A percentile compares a stretch with the other conserved stretches of the same genome.
Conservation (phyloP, 163 green algal species). For the Prototheca cutis region DNA sequence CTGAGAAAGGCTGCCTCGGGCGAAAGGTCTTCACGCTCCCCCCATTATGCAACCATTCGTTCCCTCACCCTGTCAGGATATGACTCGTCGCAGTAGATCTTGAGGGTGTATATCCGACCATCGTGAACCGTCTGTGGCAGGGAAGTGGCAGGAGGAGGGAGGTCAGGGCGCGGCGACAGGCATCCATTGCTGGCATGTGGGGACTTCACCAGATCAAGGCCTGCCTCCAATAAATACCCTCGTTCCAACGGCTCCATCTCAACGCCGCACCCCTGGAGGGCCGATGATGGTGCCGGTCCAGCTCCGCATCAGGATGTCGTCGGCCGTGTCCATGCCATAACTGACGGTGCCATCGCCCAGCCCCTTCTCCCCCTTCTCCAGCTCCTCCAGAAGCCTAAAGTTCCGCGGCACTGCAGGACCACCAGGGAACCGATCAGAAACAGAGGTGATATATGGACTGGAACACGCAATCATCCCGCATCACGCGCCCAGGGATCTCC, state of each 20-base stretch:
- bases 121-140: conserved; percentile 70
- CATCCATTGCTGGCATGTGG: not conserved
- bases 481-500: too few species aligned
- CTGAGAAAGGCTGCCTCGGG: too few species aligned
- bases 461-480: too few species aligned
- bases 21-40: too few species aligned
- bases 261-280: conserved; percentile 56
- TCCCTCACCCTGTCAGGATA: conserved; percentile 66
- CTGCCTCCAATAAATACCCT: not conserved
- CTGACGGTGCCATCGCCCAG: conserved; percentile 89
- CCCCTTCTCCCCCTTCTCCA: conserved; percentile 97
- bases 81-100: conserved; percentile 67
- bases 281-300: conserved; percentile 99
- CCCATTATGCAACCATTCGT: not conserved
- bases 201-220: not conserved
- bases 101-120: conserved; percentile 81
- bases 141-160: not conserved
- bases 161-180: not conserved
- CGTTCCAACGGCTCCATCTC: too few species aligned
- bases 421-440: too few species aligned
- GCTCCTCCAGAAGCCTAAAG: conserved; percentile 95
- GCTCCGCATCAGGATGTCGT: conserved; percentile 87
- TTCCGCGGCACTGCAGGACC: conserved; percentile 81
- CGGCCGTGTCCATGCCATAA: conserved; percentile 91
- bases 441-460: not conserved